phyloP scores from a whole-genome alignment of 805 yeast genomes.

The Wickerhamiella alocasiicola region DNA sequence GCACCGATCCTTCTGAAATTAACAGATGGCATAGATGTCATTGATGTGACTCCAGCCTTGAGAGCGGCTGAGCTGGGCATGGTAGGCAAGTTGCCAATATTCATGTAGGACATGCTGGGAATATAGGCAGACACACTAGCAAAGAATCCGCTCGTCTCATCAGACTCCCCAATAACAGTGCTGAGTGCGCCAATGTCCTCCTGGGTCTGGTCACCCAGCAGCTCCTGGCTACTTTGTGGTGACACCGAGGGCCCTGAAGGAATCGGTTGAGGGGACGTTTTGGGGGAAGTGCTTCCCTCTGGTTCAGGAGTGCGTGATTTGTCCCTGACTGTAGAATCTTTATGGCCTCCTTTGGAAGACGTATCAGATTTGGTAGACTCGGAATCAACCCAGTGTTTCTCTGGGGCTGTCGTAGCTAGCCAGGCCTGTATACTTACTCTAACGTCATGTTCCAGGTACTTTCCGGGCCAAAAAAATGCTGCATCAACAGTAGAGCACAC shows the following conservation, averaged over 20 bases:
- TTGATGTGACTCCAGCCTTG: too few species aligned
- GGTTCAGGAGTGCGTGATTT: too few species aligned
- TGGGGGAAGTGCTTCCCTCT: too few species aligned
- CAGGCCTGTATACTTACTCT: constrained; percentile 16
- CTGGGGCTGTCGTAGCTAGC: too few species aligned
- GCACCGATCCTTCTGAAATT: background rate
- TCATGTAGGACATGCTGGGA: constrained; percentile 3
- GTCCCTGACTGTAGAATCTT: too few species aligned
- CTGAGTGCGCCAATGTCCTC: background rate
- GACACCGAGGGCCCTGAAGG: too few species aligned
- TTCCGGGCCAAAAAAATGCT: constrained; percentile 16
- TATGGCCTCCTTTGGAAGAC: too few species aligned
- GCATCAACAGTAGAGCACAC: constrained; percentile 12
- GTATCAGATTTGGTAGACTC: too few species aligned
- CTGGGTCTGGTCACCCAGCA: background rate
- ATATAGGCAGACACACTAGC: background rate
- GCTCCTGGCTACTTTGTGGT: too few species aligned
- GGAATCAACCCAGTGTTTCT: too few species aligned
- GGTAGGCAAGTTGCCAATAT: background rate
- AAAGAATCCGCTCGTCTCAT: background rate
- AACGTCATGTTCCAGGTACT: constrained; percentile 4
- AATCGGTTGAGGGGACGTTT: too few species aligned
- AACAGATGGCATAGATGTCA: background rate
- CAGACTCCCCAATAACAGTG: background rate
- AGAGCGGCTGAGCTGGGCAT: too few species aligned